A percentile compares a stretch with the other conserved stretches of the same genome.
Evolutionary conservation across 2,329 filamentous ascomycete genomes (phyloP).

Genomic region (Amesomyces nigricolor): DNA sequence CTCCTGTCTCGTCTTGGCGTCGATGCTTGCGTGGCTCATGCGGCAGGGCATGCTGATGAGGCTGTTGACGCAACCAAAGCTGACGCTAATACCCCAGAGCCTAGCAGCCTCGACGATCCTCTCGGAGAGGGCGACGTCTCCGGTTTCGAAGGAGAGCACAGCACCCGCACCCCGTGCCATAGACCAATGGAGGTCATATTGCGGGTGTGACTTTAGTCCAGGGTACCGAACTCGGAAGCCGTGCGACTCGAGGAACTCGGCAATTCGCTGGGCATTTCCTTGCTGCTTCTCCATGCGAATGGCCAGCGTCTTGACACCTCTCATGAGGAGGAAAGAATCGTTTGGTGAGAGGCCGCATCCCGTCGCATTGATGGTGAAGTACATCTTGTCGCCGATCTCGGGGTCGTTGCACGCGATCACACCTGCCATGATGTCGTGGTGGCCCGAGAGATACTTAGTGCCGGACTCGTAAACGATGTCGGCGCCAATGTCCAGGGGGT

Average conservation of each 20-base stretch:
- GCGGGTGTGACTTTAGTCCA: constrained; percentile 87
- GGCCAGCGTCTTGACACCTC: constrained; percentile 91
- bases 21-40: constrained; percentile 98
- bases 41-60: constrained; percentile 99
- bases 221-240: constrained; percentile 96
- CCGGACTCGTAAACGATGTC: constrained; percentile 97
- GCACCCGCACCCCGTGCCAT: constrained; percentile 93
- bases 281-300: constrained; percentile 99
- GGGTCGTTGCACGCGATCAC: constrained; percentile 87
- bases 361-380: constrained; percentile 94
- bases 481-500: constrained; percentile 88
- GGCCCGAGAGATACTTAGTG: constrained; percentile 95
- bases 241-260: constrained; percentile 81
- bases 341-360: constrained; percentile 92
- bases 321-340: constrained; percentile 91
- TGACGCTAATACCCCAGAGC: constrained; percentile 92
- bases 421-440: constrained; percentile 98
- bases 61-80: constrained; percentile 96
- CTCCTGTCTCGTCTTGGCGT: constrained; percentile 84
- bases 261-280: constrained; percentile 82
- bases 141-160: constrained; percentile 93
- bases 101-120: constrained; percentile 89
- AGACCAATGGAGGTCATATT: constrained; percentile 93
- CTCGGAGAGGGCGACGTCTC: constrained; percentile 75
- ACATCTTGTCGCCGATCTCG: constrained; percentile 78